Conservation (phyloP, 1,139 yeast genomes). For the Yamadazyma atmosphaerica region DNA sequence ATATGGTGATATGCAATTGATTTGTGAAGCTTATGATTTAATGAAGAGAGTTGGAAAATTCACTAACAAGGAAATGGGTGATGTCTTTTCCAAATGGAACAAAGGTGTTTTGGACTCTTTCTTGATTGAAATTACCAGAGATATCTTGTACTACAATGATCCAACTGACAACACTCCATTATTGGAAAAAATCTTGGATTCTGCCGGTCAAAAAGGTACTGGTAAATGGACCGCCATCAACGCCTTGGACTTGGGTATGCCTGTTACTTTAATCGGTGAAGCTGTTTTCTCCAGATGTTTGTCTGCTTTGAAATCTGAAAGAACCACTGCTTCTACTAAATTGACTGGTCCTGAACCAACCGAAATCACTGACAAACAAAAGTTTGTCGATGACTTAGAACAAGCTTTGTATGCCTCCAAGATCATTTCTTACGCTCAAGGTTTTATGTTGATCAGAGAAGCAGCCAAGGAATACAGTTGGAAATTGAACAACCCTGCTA, state of each 20-base stretch:
- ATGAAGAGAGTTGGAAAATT: slow-evolving; percentile 93
- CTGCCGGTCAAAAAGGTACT: slow-evolving; percentile 99
- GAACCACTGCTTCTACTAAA: slow-evolving; percentile 77
- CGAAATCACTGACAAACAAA: slow-evolving; percentile 68
- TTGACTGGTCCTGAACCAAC: slow-evolving; percentile 74
- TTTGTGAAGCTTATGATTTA: slow-evolving; percentile 95
- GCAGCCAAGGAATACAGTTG: slow-evolving; percentile 97
- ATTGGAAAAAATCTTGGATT: slow-evolving; percentile 93
- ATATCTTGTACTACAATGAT: slow-evolving; percentile 82
- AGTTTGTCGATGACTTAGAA: slow-evolving; percentile 90
- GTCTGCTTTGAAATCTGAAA: slow-evolving; percentile 89
- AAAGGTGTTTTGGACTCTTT: slow-evolving; percentile 96
- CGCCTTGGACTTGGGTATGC: slow-evolving; percentile 97
- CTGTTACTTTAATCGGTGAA: slow-evolving; percentile 97
- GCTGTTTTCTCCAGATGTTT: slow-evolving; percentile 97
- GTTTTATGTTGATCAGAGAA: slow-evolving; percentile 98
- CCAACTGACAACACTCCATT: slow-evolving; percentile 88
- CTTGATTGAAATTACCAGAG: slow-evolving; percentile 96
- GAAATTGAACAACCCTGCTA: slow-evolving; percentile 97
- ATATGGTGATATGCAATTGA: slow-evolving; percentile 99
- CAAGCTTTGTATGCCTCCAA: slow-evolving; percentile 98
- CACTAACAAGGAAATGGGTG: slow-evolving; percentile 89
- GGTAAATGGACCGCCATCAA: slow-evolving; percentile 99
- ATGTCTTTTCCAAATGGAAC: slow-evolving; percentile 92
- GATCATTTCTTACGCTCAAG: slow-evolving; percentile 98